Conservation (phyloP, 768 basidiomycete species). For the Boletus huronensis region DNA sequence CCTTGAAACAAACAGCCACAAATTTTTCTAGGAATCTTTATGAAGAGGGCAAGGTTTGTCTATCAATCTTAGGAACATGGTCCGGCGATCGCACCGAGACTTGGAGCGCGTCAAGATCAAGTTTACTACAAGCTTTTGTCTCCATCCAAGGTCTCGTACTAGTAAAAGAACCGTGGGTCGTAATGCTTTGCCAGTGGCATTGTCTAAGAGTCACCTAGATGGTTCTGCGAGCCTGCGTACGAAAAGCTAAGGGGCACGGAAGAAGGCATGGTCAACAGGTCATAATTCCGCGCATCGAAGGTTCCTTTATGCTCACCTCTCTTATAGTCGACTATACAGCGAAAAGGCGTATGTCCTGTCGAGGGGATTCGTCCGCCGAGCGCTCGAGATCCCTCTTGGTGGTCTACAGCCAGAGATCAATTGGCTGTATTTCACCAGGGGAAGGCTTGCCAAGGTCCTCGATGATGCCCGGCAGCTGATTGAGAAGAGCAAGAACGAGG, state of each 20-base stretch:
- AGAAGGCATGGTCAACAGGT: constrained; percentile 88
- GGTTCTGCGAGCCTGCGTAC: constrained; percentile 91
- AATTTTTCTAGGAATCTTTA: constrained; percentile 67
- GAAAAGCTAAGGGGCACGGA: constrained; percentile 89
- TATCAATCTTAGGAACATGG: constrained; percentile 92
- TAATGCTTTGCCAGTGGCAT: neutral
- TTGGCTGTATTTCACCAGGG: constrained; percentile 65
- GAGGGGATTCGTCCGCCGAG: constrained; percentile 84
- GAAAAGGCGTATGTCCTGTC: constrained; percentile 93
- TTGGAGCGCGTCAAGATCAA: constrained; percentile 83
- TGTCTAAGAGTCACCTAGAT: constrained; percentile 40
- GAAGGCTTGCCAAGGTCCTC: constrained; percentile 68
- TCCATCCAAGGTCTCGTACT: constrained; percentile 93
- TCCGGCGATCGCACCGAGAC: constrained; percentile 82
- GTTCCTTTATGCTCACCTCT: neutral
- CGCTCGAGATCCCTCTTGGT: constrained; percentile 74
- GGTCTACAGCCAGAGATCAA: constrained; percentile 69
- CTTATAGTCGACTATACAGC: constrained; percentile 81
- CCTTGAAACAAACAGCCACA: neutral
- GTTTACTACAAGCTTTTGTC: constrained; percentile 86
- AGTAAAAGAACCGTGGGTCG: constrained; percentile 83
- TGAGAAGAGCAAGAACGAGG: constrained; percentile 55
- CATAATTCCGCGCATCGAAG: constrained; percentile 6
- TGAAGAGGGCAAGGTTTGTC: constrained; percentile 92
- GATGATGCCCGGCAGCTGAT: constrained; percentile 59